Evolutionary conservation across 2,329 filamentous ascomycete genomes (phyloP).

Genomic region (Claviceps quebecensis): DNA sequence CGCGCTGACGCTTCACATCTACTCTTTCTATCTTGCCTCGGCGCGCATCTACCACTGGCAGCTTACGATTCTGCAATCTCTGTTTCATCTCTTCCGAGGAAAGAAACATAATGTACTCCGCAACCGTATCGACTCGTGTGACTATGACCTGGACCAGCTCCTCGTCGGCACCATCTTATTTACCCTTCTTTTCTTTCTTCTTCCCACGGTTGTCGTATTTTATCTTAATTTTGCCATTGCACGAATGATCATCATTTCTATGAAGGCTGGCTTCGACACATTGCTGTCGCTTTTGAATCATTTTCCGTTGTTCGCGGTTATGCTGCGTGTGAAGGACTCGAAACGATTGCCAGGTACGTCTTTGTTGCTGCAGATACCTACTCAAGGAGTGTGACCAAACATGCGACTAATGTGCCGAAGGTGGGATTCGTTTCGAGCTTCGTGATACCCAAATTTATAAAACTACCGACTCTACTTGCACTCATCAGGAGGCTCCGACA

Average conservation of each 20-base stretch:
- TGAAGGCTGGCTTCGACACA: constrained; percentile 87
- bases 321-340: constrained; percentile 91
- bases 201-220: constrained; percentile 91
- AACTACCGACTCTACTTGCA: constrained; percentile 23
- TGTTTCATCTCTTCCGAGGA: constrained; percentile 97
- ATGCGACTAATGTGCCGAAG: constrained; percentile 8
- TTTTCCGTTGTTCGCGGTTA: constrained; percentile 91
- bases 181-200: constrained; percentile 82
- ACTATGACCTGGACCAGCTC: constrained; percentile 95
- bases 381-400: neutral
- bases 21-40: constrained; percentile 94
- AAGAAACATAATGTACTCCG: constrained; percentile 96
- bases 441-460: constrained; percentile 51
- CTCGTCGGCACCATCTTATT: constrained; percentile 94
- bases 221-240: constrained; percentile 93
- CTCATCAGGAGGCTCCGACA: constrained; percentile 42
- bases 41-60: constrained; percentile 98
- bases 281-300: constrained; percentile 89
- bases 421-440: constrained; percentile 78
- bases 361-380: neutral
- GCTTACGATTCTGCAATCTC: constrained; percentile 84
- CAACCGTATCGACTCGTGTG: constrained; percentile 95
- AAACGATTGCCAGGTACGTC: constrained; percentile 64
- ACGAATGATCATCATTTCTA: constrained; percentile 83
- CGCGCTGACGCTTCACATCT: constrained; percentile 85